Conservation (phyloP, 495 filamentous ascomycete genomes). For the Aspergillus coremiiformis region DNA sequence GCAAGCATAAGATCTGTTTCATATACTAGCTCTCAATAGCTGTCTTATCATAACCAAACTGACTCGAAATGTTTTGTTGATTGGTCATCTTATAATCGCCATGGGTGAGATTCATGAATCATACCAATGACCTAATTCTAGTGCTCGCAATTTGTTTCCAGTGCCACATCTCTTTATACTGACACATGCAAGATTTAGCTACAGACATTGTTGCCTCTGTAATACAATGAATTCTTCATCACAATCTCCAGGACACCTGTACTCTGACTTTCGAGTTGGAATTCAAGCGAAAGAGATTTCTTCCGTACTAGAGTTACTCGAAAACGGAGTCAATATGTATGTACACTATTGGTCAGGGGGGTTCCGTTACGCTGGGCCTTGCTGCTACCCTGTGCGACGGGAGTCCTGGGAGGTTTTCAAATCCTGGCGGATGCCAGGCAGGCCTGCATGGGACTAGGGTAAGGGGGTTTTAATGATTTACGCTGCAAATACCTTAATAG, state of each 20-base stretch:
- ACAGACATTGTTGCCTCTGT: background rate
- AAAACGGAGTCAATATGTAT: background rate
- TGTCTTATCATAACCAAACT: conserved; percentile 13
- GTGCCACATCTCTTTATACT: background rate
- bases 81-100: background rate
- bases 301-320: background rate
- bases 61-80: conserved; percentile 2
- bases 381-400: background rate
- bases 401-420: background rate
- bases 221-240: background rate
- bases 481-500: background rate
- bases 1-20: background rate
- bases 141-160: no score
- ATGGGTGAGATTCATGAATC: no score
- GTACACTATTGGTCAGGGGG: background rate
- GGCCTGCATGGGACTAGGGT: no score
- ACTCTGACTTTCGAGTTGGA: background rate
- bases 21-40: background rate
- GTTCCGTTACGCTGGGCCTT: background rate
- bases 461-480: background rate
- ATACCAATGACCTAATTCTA: background rate
- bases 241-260: background rate
- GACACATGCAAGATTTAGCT: background rate
- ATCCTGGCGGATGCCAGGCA: background rate
- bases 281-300: background rate